Conservation (phyloP, 805 yeast genomes). For the Nakazawaea ambrosiae region DNA sequence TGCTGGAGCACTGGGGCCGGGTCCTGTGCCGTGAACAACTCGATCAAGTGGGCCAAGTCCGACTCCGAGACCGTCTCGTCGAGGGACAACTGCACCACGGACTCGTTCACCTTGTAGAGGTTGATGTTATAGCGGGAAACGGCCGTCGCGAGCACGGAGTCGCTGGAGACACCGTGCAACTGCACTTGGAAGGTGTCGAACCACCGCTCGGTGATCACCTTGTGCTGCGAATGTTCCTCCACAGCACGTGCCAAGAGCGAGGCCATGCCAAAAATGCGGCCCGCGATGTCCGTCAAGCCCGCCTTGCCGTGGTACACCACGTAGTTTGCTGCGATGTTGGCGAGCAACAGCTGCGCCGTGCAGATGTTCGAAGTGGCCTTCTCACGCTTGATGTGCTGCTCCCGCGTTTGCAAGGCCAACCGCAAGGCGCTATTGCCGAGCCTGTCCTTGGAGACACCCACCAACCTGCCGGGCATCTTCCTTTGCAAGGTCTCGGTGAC, state of each 20-base stretch:
- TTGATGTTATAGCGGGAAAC: constrained; percentile 62
- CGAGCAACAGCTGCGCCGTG: constrained; percentile 94
- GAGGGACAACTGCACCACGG: constrained; percentile 68
- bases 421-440: constrained; percentile 85
- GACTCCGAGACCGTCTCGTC: constrained; percentile 75
- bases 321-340: constrained; percentile 92
- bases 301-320: constrained; percentile 95
- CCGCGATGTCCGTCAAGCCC: constrained; percentile 75
- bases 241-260: constrained; percentile 61
- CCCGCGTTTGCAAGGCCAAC: constrained; percentile 94
- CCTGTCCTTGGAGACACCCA: constrained; percentile 89
- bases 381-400: constrained; percentile 95
- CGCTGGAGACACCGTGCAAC: constrained; percentile 44
- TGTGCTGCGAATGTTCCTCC: constrained; percentile 30
- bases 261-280: constrained; percentile 69
- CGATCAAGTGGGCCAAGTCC: constrained; percentile 53
- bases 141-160: constrained; percentile 50
- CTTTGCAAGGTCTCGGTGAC: constrained; percentile 75
- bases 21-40: constrained; percentile 47
- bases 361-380: constrained; percentile 97
- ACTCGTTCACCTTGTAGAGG: constrained; percentile 57
- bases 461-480: constrained; percentile 94
- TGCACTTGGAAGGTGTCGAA: constrained; percentile 83
- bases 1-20: constrained; percentile 15
- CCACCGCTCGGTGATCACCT: constrained; percentile 53